Percentiles rank a stretch among this genome's conserved stretches.
Conservation (phyloP, 805 yeast species). For the Zygosaccharomyces bailii region DNA sequence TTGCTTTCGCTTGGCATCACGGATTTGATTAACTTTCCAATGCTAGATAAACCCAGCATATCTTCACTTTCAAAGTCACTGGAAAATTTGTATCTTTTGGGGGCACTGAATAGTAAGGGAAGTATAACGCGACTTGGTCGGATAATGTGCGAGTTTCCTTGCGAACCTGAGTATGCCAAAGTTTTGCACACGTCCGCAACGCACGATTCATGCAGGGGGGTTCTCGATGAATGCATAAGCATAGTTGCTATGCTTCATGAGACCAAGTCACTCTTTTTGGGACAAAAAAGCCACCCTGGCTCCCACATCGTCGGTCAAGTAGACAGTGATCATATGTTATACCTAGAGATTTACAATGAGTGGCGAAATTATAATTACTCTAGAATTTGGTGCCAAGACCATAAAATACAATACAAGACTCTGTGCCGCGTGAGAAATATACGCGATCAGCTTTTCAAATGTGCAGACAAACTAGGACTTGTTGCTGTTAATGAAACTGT, state of each 20-base stretch:
- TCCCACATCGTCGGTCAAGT: conserved; percentile 47
- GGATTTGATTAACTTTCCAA: conserved; percentile 78
- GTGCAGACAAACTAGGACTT: conserved; percentile 46
- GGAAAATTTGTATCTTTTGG: conserved; percentile 78
- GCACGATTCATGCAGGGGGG: conserved; percentile 49
- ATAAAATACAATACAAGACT: conserved; percentile 73
- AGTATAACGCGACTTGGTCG: conserved; percentile 72
- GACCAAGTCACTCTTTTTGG: conserved; percentile 48
- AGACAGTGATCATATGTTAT: conserved; percentile 70
- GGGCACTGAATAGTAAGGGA: conserved; percentile 81
- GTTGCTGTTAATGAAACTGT: conserved; percentile 21
- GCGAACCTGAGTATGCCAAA: conserved; percentile 86
- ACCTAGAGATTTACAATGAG: conserved; percentile 69
- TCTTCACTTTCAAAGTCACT: conserved; percentile 70
- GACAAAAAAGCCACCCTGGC: conserved; percentile 19
- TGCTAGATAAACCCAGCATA: conserved; percentile 84
- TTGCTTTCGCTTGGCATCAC: conserved; percentile 80
- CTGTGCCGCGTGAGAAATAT: conserved; percentile 66
- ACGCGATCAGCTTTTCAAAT: conserved; percentile 59
- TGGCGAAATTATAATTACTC: conserved; percentile 72
- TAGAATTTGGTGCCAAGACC: conserved; percentile 79
- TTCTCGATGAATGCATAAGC: conserved; percentile 59
- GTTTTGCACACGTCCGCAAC: conserved; percentile 59
- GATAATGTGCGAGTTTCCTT: conserved; percentile 87
- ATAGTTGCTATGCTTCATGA: conserved; percentile 83